Percentiles rank a stretch among this genome's conserved stretches.
Conservation (phyloP, 805 yeast species). For the Blastobotrys muscicola region DNA sequence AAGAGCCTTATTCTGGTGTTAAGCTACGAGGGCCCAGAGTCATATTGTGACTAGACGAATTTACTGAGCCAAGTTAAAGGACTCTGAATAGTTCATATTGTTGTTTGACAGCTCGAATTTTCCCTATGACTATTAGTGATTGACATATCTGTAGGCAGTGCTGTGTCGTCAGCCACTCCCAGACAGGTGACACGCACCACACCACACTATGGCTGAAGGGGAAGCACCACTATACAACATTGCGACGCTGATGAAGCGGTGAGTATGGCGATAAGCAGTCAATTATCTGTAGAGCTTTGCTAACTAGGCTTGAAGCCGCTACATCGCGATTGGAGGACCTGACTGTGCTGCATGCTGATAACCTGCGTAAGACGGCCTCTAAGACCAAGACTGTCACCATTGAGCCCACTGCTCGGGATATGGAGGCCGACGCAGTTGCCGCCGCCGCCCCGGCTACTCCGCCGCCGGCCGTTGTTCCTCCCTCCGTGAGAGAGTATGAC, state of each 20-base stretch:
- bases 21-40: no score
- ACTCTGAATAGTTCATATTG: no score
- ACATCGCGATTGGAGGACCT: conserved; percentile 88
- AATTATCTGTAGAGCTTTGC: conserved; percentile 6
- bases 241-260: conserved; percentile 66
- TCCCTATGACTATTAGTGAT: no score
- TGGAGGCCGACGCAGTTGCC: conserved; percentile 13
- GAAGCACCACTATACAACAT: conserved; percentile 61
- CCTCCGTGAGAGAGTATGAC: conserved; percentile 37
- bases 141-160: no score
- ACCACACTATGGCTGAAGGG: not conserved
- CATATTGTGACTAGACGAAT: no score
- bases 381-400: conserved; percentile 5
- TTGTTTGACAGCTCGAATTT: no score
- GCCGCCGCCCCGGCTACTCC: not conserved
- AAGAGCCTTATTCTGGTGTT: no score
- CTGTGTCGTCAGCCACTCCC: no score
- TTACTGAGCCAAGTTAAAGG: no score
- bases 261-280: conserved; percentile 17
- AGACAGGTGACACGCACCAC: no score
- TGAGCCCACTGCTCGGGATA: conserved; percentile 7
- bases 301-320: conserved; percentile 71
- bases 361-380: conserved; percentile 23
- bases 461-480: conserved; percentile 4
- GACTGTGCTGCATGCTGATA: conserved; percentile 64